Percentiles rank a stretch among this genome's conserved stretches.
Conservation (phyloP, 257 asterid species). For the Plantago major region DNA sequence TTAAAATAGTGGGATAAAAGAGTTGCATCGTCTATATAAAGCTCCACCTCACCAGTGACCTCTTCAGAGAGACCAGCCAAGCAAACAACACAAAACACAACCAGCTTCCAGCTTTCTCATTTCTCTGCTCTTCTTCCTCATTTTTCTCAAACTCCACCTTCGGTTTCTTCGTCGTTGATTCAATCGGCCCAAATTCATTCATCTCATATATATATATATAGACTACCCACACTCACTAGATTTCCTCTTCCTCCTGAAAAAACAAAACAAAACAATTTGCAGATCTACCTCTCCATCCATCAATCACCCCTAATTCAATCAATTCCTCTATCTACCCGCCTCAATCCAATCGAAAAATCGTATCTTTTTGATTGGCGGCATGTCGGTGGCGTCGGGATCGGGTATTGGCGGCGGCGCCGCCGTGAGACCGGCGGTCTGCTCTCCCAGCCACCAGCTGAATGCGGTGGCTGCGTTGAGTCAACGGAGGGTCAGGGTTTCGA, state of each 20-base stretch:
- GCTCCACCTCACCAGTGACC: conserved; percentile 23
- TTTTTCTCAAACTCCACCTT: not conserved
- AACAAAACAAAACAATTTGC: conserved; percentile 26
- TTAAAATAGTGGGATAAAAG: too few relatives aligned
- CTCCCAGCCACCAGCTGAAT: conserved; percentile 65
- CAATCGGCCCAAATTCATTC: not conserved
- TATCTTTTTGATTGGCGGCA: conserved; percentile 9
- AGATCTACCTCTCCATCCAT: not conserved
- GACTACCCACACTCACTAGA: not conserved
- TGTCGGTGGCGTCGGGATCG: conserved; percentile 68
- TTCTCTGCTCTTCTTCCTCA: too few relatives aligned
- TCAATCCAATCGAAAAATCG: not conserved
- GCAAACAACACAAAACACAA: conserved; percentile 20
- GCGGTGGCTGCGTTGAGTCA: conserved; percentile 55
- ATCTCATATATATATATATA: not conserved
- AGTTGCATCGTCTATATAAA: conserved; percentile 39
- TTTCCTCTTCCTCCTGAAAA: too few relatives aligned
- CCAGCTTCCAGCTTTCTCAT: too few relatives aligned
- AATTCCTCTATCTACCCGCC: conserved; percentile 13
- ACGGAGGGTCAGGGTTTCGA: conserved; percentile 42
- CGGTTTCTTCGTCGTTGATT: not conserved
- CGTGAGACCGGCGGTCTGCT: conserved; percentile 39
- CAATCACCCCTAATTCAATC: not conserved
- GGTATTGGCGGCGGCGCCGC: conserved; percentile 37
- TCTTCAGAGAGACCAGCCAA: conserved; percentile 15